Percentiles rank a stretch among this genome's conserved stretches.
Conservation (phyloP, 257 asterid species). For the Eustoma russellianum region DNA sequence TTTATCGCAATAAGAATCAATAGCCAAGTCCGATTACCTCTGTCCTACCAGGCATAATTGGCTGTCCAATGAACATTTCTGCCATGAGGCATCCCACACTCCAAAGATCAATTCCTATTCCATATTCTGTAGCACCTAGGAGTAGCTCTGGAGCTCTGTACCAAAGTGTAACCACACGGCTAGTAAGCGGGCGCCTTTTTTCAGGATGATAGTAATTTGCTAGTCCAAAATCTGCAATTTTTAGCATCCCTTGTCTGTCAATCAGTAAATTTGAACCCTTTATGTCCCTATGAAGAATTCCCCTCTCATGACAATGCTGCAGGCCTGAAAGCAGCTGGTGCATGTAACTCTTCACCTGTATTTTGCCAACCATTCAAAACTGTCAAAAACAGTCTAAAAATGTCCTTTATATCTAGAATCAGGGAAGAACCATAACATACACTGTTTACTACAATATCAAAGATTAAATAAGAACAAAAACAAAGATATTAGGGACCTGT, state of each 20-base stretch:
- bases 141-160: conserved; percentile 71
- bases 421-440: too few relatives aligned
- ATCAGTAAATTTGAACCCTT: conserved; percentile 76
- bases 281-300: conserved; percentile 68
- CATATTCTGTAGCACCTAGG: conserved; percentile 70
- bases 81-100: conserved; percentile 90
- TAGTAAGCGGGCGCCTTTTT: conserved; percentile 50
- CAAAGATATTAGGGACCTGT: conserved; percentile 33
- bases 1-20: too few relatives aligned
- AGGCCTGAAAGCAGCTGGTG: conserved; percentile 64
- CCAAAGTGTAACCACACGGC: conserved; percentile 86
- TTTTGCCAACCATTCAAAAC: neutral
- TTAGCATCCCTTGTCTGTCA: conserved; percentile 57
- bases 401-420: too few relatives aligned
- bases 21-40: conserved; percentile 38
- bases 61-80: conserved; percentile 75
- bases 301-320: conserved; percentile 72
- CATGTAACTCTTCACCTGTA: conserved; percentile 73
- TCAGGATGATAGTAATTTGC: conserved; percentile 42
- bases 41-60: conserved; percentile 69
- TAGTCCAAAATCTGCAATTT: conserved; percentile 78
- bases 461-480: neutral
- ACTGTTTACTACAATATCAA: too few relatives aligned
- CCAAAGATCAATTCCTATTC: conserved; percentile 75
- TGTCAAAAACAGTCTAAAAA: neutral